Conservation (phyloP, 179 eudicot genomes). For the Spergularia azorica region DNA sequence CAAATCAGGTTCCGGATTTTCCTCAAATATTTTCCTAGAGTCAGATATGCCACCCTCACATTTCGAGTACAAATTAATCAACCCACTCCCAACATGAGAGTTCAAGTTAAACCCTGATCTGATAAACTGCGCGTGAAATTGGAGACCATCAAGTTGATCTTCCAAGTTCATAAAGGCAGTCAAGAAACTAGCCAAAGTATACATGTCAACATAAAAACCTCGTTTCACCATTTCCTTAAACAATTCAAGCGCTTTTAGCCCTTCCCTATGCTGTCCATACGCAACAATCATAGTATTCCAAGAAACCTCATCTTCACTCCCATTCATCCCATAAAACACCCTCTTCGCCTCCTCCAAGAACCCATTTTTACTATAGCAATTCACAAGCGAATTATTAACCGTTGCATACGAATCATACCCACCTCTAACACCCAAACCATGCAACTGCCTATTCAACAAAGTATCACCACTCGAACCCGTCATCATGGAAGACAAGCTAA, state of each 20-base stretch:
- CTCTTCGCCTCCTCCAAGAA: slow-evolving; percentile 57
- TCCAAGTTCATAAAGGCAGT: slow-evolving; percentile 71
- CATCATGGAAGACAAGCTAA: slow-evolving; percentile 62
- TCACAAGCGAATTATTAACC: slow-evolving; percentile 64
- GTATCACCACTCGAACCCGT: slow-evolving; percentile 47
- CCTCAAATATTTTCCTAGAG: slow-evolving; percentile 59
- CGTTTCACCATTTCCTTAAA: slow-evolving; percentile 60
- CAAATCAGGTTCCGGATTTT: slow-evolving; percentile 66
- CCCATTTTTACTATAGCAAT: slow-evolving; percentile 65
- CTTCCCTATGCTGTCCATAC: slow-evolving; percentile 63
- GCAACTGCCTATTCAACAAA: slow-evolving; percentile 48
- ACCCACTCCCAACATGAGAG: slow-evolving; percentile 77
- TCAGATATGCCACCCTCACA: slow-evolving; percentile 52
- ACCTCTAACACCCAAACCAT: slow-evolving; percentile 53
- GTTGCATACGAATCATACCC: slow-evolving; percentile 67
- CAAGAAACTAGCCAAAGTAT: slow-evolving; percentile 83
- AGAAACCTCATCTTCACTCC: slow-evolving; percentile 70
- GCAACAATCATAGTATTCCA: slow-evolving; percentile 97
- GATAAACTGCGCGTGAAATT: slow-evolving; percentile 73
- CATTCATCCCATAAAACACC: slow-evolving; percentile 52
- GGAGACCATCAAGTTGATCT: slow-evolving; percentile 67
- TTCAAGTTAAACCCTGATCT: slow-evolving; percentile 61
- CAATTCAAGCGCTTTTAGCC: slow-evolving; percentile 59
- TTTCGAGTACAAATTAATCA: slow-evolving; percentile 79
- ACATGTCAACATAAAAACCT: slow-evolving; percentile 65